Conservation (phyloP, 305 asterid genomes). For the Fraxinus floribunda region DNA sequence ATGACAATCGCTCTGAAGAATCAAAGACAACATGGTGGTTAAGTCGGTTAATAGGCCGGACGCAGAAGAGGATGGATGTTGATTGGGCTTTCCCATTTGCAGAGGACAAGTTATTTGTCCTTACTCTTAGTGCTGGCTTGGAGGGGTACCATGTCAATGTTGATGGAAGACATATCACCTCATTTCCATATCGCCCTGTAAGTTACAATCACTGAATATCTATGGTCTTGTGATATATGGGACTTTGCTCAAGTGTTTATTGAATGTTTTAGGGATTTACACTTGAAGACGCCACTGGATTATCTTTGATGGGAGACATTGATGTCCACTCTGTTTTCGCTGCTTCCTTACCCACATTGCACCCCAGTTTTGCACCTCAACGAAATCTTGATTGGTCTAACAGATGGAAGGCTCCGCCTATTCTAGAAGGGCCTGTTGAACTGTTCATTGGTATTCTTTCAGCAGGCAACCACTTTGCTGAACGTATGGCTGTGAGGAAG, state of each 20-base stretch:
- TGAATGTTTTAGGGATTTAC: slow-evolving; percentile 54
- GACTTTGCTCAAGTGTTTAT: slow-evolving; percentile 18
- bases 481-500: slow-evolving; percentile 77
- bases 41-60: slow-evolving; percentile 63
- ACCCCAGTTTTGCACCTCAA: slow-evolving; percentile 80
- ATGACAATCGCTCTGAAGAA: slow-evolving; percentile 57
- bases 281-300: slow-evolving; percentile 84
- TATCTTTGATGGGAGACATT: slow-evolving; percentile 65
- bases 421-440: slow-evolving; percentile 52
- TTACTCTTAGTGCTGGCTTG: slow-evolving; percentile 77
- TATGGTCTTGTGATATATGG: slow-evolving; percentile 3
- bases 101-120: slow-evolving; percentile 70
- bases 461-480: slow-evolving; percentile 85
- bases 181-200: slow-evolving; percentile 79
- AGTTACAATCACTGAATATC: slow-evolving; percentile 26
- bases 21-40: slow-evolving; percentile 76
- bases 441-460: slow-evolving; percentile 79
- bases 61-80: slow-evolving; percentile 50
- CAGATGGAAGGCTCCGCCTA: slow-evolving; percentile 71
- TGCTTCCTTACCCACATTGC: slow-evolving; percentile 69
- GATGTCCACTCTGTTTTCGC: slow-evolving; percentile 70
- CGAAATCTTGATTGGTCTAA: slow-evolving; percentile 67
- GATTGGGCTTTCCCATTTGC: slow-evolving; percentile 83
- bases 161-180: slow-evolving; percentile 80
- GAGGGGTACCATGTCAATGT: slow-evolving; percentile 79